A percentile compares a stretch with the other conserved stretches of the same genome.
Conservation (phyloP, 225 moss, liverwort and hornwort genomes). For the Pleurozium schreberi region DNA sequence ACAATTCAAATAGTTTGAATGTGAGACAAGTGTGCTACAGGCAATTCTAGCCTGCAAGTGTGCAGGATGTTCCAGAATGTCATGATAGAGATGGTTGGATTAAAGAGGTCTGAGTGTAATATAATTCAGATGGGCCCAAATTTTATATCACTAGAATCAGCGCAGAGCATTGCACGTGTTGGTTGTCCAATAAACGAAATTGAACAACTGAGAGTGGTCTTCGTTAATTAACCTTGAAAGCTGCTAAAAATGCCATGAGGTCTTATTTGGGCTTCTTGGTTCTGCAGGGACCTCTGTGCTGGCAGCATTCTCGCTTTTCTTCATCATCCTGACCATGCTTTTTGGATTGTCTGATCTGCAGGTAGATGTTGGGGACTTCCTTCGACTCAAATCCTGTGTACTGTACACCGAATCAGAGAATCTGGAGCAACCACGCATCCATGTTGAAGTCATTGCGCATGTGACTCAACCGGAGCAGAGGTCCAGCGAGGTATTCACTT, state of each 20-base stretch:
- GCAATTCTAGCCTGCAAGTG: not conserved
- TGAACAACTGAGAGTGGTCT: not conserved
- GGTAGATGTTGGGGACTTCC: slow-evolving; percentile 93
- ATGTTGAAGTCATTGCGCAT: slow-evolving; percentile 82
- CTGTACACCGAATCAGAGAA: slow-evolving; percentile 81
- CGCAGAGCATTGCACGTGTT: no score
- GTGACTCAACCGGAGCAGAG: slow-evolving; percentile 80
- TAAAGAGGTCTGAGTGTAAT: not conserved
- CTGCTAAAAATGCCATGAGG: not conserved
- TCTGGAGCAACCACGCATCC: slow-evolving; percentile 56
- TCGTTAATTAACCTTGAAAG: not conserved
- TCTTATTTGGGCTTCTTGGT: not conserved
- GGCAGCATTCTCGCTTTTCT: not conserved
- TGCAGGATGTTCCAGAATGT: not conserved
- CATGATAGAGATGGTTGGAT: not conserved
- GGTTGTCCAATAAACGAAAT: not conserved
- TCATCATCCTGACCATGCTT: not conserved
- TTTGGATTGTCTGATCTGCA: slow-evolving; percentile 6
- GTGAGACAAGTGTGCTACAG: not conserved
- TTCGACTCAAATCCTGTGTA: slow-evolving; percentile 83
- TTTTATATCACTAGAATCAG: not conserved
- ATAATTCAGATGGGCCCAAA: not conserved
- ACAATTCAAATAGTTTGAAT: not conserved
- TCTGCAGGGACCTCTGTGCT: not conserved
- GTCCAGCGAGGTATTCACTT: slow-evolving; percentile 52